These are phyloP conservation scores for Neopestalotiopsis sp. DNA, from an alignment of 2,329 filamentous ascomycete genomes.

Conservation along the genomic window DNA sequence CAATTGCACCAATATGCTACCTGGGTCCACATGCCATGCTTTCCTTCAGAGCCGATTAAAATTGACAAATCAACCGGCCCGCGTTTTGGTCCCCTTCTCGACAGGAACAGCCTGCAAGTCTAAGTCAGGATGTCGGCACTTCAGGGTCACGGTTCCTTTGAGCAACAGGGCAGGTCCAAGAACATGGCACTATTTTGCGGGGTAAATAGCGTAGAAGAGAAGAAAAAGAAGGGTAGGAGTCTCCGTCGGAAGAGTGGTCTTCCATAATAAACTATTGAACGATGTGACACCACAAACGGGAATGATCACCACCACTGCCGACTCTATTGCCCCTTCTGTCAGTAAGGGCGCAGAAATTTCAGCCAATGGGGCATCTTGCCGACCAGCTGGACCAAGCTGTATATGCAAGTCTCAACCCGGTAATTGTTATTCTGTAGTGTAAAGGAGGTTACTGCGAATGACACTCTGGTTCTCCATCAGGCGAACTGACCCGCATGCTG, in stretches of 20 bases:
- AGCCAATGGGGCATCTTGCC: conserved; percentile 5
- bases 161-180: neutral
- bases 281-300: neutral
- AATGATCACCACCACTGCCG: conserved; percentile 11
- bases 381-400: neutral
- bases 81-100: neutral
- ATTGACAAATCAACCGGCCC: neutral
- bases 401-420: conserved; percentile 3
- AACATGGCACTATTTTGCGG: neutral
- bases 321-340: conserved; percentile 3
- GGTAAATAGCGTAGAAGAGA: neutral
- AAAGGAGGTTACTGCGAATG: neutral
- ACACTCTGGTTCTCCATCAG: neutral
- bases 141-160: neutral
- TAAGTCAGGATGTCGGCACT: neutral
- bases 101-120: neutral
- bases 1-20: neutral
- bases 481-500: neutral
- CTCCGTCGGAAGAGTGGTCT: neutral
- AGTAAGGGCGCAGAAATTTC: neutral
- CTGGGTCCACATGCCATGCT: neutral
- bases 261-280: conserved; percentile 5
- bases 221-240: neutral
- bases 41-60: neutral
- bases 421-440: neutral